Base-by-base conservation (phyloP, 2,329 filamentous ascomycete genomes). In the Talaromyces albobiverticillius region DNA sequence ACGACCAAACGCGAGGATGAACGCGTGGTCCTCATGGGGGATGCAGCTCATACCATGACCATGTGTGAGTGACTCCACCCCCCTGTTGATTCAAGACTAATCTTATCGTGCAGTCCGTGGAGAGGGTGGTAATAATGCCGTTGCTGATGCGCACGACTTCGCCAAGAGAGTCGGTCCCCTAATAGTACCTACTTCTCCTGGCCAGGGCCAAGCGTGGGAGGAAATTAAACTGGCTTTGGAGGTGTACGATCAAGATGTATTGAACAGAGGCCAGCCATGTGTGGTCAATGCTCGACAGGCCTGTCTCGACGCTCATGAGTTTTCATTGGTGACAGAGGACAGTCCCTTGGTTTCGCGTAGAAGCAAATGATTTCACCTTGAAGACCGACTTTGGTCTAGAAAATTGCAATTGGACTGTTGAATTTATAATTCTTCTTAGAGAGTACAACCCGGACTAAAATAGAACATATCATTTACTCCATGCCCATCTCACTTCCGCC, bases 31-130 rank as follows among this genome's bases (percentile, higher is more conserved):
- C 59, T 84, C 1, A 71, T 81, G 54, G 81, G 82, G 0, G 82
- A 84, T 63, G 76, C 81, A 0, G 71, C 82, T 3, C 81, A 84
- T 62, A 73, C 78, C 0, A 84, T 84, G 81, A 77, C 78, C 0
- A 83, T 83, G 81, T 83, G 79, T 83, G 73, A 65, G 79, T 69
- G 45, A 3, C 23, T 14, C 6, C 5, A 23, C 29, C 18, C 18
- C 20, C 9, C 14, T 16, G 4, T 2, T 46, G 4, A 8, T 14
- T 6, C 9, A 4, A 25, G 13, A 38, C 46, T 46, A 46, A 54
- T 18, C 16, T 23, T 7, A 11, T 36, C 9, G 1, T 18, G 16
- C 29, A 84, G 81, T 80, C 60, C 74, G 81, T 11, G 81, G 81
- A 2, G 81, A 84, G 64, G 81, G 79, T 1, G 80, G 79, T 5